Evolutionary conservation across 805 yeast genomes (phyloP), one percentile per base, ranked within the genome.

Genomic region (Yamadazyma philogaea): DNA sequence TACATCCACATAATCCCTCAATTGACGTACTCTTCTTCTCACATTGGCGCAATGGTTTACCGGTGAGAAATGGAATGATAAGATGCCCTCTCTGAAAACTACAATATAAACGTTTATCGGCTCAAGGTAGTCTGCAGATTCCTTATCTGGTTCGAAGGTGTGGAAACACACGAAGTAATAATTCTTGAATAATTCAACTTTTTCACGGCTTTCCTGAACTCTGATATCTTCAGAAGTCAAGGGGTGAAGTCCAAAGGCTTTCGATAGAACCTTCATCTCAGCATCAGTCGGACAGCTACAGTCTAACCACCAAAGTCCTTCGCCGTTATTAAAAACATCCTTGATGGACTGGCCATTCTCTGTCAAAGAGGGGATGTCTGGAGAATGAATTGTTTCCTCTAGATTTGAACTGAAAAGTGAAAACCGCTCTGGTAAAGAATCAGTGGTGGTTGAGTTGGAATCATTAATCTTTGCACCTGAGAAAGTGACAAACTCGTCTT

Each of bases 141-240:
- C 93, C 39, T 57, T 56, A 51, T 91, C 96, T 18, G 84, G 82
- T 59, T 89, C 97, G 65, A 93, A 93, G 3, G 98, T 87, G 63
- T 93, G 96, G 78, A 93, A 93, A 75, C 96, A 87, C 32, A 93
- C 96, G 70, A 93, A 89, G 64, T 93, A 91, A 65, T 91, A 91
- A 51, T 79, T 78, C 54, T 81, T 79, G 75, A 91, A 91, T 48
- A 91, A 71, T 66, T 91, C 99, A 22, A 91, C 97, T 65, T 91
- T 91, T 69, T 91, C 99, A 66, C 99, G 89, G 18, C 96, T 80
- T 68, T 91, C 99, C 67, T 90, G 96, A 79, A 88, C 86, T 44
- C 96, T 73, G 50, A 91, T 90, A 81, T 91, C 99, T 68, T 91
- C 99, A 1, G 96, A 89, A 0, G 99, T 91, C 72, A 91, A 81